Evolutionary conservation across 352 stramenopile genomes (phyloP), one percentile per base, ranked within the genome.

Genomic region (Globisporangium okanoganense): DNA sequence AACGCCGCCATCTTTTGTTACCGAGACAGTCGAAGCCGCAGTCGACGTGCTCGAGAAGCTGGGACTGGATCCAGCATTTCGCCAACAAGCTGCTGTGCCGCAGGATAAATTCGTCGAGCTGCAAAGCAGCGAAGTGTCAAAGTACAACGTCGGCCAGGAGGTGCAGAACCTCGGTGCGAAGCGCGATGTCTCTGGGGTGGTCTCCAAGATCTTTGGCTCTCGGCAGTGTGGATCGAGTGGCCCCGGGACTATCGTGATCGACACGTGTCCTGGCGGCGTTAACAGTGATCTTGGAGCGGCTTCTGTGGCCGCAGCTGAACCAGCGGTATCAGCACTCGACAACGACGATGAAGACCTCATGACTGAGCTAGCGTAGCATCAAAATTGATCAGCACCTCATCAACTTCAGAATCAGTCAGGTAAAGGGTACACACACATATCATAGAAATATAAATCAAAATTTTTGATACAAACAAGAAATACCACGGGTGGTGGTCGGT

Each of bases 1-100:
- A 66, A 94, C 82, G 2, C 82, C 82, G n/a, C 82, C 82, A 3
- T 79, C 62, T 7, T 94, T 88, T 66, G 82, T 92, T 44, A 92
- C 85, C 0, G 82, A 91, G 70, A 92, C 71, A 5, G 70, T 90
- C 25, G 79, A 92, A 56, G 81, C 62, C 0, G 85, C 85, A 14
- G 61, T 77, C 9, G 67, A 87, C 33, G 71, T 88, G 12, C 64
- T 74, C 45, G 76, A 85, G 56, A 71, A 83, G 44, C 65, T 88
- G 4, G 68, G 69, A 18, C 70, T 77, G 12, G 81, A 92, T 56
- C 69, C 71, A 3, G 70, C 58, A 41, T 82, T 82, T 24, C 48
- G 55, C 35, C 66, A 73, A 22, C 65, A 72, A 29, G 67, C 72
- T 60, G 61, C 62, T 2, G 38, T 40, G 18, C 48, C 57, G 13